These are phyloP conservation scores for Zoysia pacifica DNA, from an alignment of 176 grass and related monocot species.

Conservation along the genomic window DNA sequence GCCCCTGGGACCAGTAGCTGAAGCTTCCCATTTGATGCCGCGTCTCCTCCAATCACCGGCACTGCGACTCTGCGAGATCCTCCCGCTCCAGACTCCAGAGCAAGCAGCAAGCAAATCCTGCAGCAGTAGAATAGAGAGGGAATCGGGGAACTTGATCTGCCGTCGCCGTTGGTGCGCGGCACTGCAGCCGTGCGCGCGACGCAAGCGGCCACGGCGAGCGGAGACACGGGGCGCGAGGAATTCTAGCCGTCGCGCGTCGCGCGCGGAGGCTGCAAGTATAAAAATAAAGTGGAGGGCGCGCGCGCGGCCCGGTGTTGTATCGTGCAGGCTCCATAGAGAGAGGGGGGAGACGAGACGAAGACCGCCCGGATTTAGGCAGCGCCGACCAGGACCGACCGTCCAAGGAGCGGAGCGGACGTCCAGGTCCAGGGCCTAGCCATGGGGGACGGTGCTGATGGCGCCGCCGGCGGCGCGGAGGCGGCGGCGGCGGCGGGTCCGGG, in stretches of 20 bases:
- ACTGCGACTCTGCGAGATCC: not conserved
- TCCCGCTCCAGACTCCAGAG: not conserved
- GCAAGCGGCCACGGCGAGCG: not conserved
- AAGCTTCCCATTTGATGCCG: constrained; percentile 17
- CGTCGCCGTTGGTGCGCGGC: constrained; percentile 20
- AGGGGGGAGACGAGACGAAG: not conserved
- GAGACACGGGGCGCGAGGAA: not conserved
- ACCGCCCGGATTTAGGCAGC: constrained; percentile 25
- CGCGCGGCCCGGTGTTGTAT: constrained; percentile 26
- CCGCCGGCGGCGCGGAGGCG: constrained; percentile 46
- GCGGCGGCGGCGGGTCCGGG: constrained; percentile 46
- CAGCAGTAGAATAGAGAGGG: not conserved
- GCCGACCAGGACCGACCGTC: constrained; percentile 2
- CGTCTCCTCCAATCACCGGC: not conserved
- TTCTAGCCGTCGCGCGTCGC: not conserved
- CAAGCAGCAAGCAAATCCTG: not conserved
- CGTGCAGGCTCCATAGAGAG: not conserved
- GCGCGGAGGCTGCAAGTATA: constrained; percentile 1
- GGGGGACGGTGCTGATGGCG: constrained; percentile 52
- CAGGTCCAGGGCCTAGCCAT: constrained; percentile 28
- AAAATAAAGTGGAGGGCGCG: constrained; percentile 26
- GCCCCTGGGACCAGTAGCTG: not conserved
- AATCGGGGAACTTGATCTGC: not conserved
- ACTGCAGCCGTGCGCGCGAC: constrained; percentile 24
- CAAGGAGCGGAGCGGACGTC: constrained; percentile 1